Conservation (phyloP, 805 yeast genomes). For the Starmerella stigmatis region DNA sequence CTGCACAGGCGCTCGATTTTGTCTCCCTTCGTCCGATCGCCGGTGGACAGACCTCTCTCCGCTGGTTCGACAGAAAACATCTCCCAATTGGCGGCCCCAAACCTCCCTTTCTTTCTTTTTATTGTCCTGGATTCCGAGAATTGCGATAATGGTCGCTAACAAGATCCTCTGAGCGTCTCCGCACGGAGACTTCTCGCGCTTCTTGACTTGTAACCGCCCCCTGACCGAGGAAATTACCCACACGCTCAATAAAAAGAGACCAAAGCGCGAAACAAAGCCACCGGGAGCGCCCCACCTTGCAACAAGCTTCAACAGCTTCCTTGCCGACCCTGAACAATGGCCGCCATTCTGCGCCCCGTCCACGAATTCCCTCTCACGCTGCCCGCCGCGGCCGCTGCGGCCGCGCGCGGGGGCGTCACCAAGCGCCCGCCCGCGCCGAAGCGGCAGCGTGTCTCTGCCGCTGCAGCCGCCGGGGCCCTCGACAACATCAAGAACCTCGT, state of each 20-base stretch:
- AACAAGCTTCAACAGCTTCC: slow-evolving; percentile 4
- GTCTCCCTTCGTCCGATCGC: slow-evolving; percentile 1
- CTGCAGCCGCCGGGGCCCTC: neutral
- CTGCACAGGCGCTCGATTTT: neutral
- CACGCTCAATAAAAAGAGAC: neutral
- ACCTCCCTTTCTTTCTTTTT: neutral
- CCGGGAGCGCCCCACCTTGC: neutral
- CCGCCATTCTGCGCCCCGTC: neutral
- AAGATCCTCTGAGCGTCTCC: slow-evolving; percentile 1
- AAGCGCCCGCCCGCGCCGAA: neutral
- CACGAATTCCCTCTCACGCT: neutral
- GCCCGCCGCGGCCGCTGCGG: neutral
- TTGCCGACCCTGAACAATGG: too few relatives aligned
- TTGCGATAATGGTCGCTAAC: slow-evolving; percentile 1
- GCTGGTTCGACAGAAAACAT: too few relatives aligned
- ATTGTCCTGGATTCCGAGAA: neutral
- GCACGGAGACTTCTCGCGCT: too few relatives aligned
- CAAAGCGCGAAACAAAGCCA: neutral
- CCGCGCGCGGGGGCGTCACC: too few relatives aligned
- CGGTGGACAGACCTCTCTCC: too few relatives aligned
- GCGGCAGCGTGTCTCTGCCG: neutral
- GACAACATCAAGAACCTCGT: neutral
- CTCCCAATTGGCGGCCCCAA: neutral
- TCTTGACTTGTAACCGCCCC: too few relatives aligned
- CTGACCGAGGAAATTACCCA: neutral